Base-by-base conservation (phyloP, 2,329 filamentous ascomycete species). In the Rutstroemia sp. region DNA sequence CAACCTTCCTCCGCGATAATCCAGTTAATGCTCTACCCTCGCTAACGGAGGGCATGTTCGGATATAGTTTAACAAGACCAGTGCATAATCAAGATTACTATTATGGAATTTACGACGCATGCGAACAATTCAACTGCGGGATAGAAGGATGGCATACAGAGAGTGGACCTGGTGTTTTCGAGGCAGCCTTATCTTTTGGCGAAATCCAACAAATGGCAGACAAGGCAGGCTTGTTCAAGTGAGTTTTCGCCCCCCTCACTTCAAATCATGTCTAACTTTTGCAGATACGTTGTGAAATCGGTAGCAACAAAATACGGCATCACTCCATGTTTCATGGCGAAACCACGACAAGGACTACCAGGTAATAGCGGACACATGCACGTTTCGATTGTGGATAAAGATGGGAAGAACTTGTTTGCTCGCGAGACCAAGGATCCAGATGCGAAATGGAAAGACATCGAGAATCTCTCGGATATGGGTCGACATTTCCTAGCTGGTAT, bases 241-340 rank as follows among this genome's bases (percentile, higher is more conserved):
- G 61, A 60, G 75, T 69, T 53, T 5, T 40, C 5, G 6, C 16
- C 5, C 16, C 17, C n/a, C 30, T 9, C 27, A 21, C 36, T 39
- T 9, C 2, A 51, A 27, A 40, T 12, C 8, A 19, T 16, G 21
- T 44, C 58, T 57, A 59, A 52, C n/a, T 23, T 39, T 19, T 47
- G 8, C 58, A 83, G 80, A 70, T 89, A 95, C 65, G 84, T 88
- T 19, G 91, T 96, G 62, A 96, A 96, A 74, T 91, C 89, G 9
- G 82, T 96, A 40, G 89, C 89, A 46, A 87, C 84, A 56, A 87
- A 89, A 68, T 89, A 91, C 70, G 90, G 89, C 63, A 95, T 99
- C 68, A 96, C 90, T 0, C 94, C 94, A 0, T 95, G 89, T 72
- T 99, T 99, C 77, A 99, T 99, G 94, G 94, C 94, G 16, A 99